Evolutionary conservation across 176 grass and related monocot genomes (phyloP).

Genomic region (Phragmites australis): DNA sequence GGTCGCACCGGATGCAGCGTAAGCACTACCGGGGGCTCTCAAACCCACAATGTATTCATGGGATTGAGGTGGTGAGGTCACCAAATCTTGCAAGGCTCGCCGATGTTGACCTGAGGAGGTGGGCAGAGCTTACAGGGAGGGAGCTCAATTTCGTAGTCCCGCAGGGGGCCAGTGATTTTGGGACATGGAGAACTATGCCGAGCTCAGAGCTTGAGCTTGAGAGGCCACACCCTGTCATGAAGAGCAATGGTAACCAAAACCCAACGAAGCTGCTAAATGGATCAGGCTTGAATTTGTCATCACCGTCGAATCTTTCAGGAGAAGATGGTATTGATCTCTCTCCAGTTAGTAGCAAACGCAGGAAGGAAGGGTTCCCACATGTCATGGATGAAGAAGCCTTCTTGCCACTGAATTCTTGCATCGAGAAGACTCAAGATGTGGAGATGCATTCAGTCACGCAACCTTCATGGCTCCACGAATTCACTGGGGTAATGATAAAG

Average conservation of each 20-base stretch:
- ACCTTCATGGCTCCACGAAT: slow-evolving; percentile 72
- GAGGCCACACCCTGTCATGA: slow-evolving; percentile 45
- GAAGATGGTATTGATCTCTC: slow-evolving; percentile 90
- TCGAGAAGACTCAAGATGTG: slow-evolving; percentile 48
- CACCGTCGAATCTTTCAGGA: slow-evolving; percentile 69
- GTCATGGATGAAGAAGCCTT: slow-evolving; percentile 80
- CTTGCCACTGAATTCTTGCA: slow-evolving; percentile 58
- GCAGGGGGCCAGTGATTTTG: slow-evolving; percentile 85
- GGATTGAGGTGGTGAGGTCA: slow-evolving; percentile 77
- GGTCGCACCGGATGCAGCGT: slow-evolving; percentile 96
- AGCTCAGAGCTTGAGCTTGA: slow-evolving; percentile 83
- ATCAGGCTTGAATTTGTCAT: slow-evolving; percentile 76
- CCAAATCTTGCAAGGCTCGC: slow-evolving; percentile 66
- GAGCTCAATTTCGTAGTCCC: slow-evolving; percentile 88
- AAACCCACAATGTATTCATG: slow-evolving; percentile 96
- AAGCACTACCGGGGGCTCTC: slow-evolving; percentile 97
- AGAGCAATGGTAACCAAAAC: slow-evolving; percentile 53
- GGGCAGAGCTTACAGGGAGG: slow-evolving; percentile 84
- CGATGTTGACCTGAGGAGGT: slow-evolving; percentile 84
- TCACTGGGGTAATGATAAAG: slow-evolving; percentile 83
- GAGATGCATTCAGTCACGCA: slow-evolving; percentile 58
- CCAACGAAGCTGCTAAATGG: slow-evolving; percentile 73
- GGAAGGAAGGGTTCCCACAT: slow-evolving; percentile 66
- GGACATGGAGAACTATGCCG: slow-evolving; percentile 82
- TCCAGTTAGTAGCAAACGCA: slow-evolving; percentile 75